Percentiles rank a stretch among this genome's conserved stretches.
phyloP scores from a whole-genome alignment of 129 eudicot genomes.

The Flaveria trinervia region DNA sequence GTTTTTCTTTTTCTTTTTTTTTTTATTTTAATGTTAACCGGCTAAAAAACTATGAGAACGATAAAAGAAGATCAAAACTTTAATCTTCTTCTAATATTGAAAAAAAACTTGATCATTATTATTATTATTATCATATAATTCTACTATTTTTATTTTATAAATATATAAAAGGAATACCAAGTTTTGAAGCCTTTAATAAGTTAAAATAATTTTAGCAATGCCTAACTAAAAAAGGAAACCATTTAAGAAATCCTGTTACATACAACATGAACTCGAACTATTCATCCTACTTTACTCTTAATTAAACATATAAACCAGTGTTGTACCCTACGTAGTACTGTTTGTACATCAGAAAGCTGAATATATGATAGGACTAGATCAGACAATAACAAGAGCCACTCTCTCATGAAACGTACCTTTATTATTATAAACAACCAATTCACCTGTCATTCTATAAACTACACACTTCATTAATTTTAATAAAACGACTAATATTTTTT shows the following conservation, averaged over 20 bases:
- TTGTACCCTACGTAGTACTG: conserved; percentile 32
- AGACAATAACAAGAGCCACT: conserved; percentile 32
- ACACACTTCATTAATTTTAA: neutral
- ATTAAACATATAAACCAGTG: neutral
- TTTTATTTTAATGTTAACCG: too few species aligned
- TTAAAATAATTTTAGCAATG: neutral
- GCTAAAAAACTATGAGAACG: too few species aligned
- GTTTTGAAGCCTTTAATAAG: neutral
- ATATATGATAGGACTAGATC: conserved; percentile 27
- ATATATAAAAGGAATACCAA: neutral
- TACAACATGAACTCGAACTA: conserved; percentile 1
- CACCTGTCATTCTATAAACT: neutral
- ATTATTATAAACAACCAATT: neutral
- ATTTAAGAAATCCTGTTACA: neutral
- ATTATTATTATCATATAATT: too few species aligned
- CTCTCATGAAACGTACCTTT: conserved; percentile 2
- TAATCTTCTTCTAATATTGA: too few species aligned
- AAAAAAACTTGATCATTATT: too few species aligned
- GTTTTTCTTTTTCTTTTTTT: too few species aligned
- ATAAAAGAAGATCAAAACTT: too few species aligned
- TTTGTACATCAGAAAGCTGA: conserved; percentile 31
- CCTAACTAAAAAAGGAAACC: conserved; percentile 20
- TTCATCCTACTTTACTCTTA: neutral
- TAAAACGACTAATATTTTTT: neutral
- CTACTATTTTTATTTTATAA: neutral